Conservation (phyloP, 2,329 filamentous ascomycete species). For the Onygena corvina region DNA sequence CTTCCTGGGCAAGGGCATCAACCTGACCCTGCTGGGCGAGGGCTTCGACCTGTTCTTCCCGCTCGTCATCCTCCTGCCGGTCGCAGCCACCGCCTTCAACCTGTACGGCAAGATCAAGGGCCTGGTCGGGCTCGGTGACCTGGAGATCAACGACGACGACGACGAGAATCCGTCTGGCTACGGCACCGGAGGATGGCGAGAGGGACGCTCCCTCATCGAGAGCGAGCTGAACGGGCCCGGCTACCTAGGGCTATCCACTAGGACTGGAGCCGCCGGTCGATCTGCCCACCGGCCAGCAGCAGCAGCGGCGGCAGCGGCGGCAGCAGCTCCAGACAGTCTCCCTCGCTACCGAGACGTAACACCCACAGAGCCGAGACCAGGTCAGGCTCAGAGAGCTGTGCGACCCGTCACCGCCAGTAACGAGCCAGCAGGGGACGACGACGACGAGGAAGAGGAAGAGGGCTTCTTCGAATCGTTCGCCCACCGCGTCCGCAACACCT, state of each 20-base stretch:
- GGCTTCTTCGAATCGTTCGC: constrained; percentile 75
- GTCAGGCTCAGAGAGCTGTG: not conserved
- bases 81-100: constrained; percentile 75
- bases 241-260: constrained; percentile 33
- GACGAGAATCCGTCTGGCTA: constrained; percentile 52
- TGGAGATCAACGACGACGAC: constrained; percentile 55
- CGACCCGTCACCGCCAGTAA: not conserved
- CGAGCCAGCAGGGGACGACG: not conserved
- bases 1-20: constrained; percentile 73
- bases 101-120: constrained; percentile 72
- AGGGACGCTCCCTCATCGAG: constrained; percentile 82
- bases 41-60: constrained; percentile 87
- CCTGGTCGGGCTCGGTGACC: constrained; percentile 63
- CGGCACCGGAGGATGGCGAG: constrained; percentile 76
- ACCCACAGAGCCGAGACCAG: not conserved
- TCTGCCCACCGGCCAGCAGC: not conserved
- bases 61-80: constrained; percentile 72
- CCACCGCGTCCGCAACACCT: constrained; percentile 79
- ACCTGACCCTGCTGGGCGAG: constrained; percentile 66
- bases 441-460: constrained; percentile 42
- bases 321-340: constrained; percentile 1
- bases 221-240: constrained; percentile 59
- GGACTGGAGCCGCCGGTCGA: not conserved
- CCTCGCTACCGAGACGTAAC: constrained; percentile 5
- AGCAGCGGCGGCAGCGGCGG: not conserved